phyloP scores from a whole-genome alignment of 164 flowering plant species.

The Vitis cinerea region DNA sequence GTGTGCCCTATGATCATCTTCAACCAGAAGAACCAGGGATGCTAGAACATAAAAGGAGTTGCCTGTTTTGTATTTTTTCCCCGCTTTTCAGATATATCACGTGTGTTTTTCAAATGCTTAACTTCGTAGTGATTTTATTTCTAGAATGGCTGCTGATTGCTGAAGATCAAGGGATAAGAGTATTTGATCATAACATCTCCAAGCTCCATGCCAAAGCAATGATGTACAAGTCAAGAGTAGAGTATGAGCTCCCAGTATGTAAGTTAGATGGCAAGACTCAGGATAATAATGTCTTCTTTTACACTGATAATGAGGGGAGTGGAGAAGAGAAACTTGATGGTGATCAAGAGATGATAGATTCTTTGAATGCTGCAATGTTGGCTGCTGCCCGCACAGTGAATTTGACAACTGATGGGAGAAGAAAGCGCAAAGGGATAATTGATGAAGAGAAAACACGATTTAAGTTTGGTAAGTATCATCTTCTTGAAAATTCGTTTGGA shows the following conservation, averaged over 20 bases:
- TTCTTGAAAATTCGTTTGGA: conserved; percentile 15
- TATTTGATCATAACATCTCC: conserved; percentile 24
- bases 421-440: conserved; percentile 32
- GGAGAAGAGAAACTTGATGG: not conserved
- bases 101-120: not conserved
- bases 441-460: conserved; percentile 18
- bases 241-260: conserved; percentile 9
- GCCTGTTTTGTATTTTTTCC: not conserved
- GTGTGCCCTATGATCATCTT: no score
- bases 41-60: not conserved
- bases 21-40: not conserved
- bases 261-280: not conserved
- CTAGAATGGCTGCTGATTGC: conserved; percentile 36
- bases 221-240: conserved; percentile 14
- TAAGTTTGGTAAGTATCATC: conserved; percentile 26
- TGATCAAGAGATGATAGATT: conserved; percentile 32
- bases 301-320: conserved; percentile 1
- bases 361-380: not conserved
- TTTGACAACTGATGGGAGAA: conserved; percentile 10
- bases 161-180: conserved; percentile 30
- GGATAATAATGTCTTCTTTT: not conserved
- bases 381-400: conserved; percentile 2
- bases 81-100: not conserved
- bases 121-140: not conserved
- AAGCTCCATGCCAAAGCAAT: conserved; percentile 21